These are phyloP conservation scores for Metarhizium anisopliae DNA, from an alignment of 2,329 filamentous ascomycete genomes.

Conservation along the genomic window DNA sequence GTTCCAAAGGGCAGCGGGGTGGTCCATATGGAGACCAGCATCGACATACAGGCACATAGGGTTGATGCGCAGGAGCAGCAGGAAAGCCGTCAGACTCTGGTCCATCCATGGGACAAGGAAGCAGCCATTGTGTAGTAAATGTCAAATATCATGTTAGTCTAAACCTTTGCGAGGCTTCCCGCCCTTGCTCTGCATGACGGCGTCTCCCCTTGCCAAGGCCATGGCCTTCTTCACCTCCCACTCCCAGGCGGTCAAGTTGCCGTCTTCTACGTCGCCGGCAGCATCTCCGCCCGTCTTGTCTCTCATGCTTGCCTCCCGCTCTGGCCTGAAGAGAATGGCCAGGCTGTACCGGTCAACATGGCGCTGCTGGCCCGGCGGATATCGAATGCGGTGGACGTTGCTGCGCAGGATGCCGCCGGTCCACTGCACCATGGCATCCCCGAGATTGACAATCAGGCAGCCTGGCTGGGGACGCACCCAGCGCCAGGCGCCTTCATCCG, in stretches of 20 bases:
- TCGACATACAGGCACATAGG: too few relatives aligned
- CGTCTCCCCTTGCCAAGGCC: neutral
- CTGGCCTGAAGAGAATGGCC: neutral
- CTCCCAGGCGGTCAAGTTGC: neutral
- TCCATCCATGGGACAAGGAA: too few relatives aligned
- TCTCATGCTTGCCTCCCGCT: neutral
- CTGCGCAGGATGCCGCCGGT: constrained; percentile 14
- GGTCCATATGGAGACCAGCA: too few relatives aligned
- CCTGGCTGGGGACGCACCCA: constrained; percentile 14
- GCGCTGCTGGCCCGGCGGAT: constrained; percentile 5
- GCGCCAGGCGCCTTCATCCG: constrained; percentile 8
- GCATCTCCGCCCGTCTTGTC: too few relatives aligned
- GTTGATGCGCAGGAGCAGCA: too few relatives aligned
- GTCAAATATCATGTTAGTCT: too few relatives aligned
- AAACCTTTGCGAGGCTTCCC: neutral
- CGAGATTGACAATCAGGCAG: constrained; percentile 15
- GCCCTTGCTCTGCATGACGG: constrained; percentile 7
- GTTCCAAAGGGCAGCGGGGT: too few relatives aligned
- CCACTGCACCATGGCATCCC: constrained; percentile 13
- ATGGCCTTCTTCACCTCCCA: neutral
- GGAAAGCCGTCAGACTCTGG: too few relatives aligned
- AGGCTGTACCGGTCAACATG: neutral
- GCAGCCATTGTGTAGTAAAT: too few relatives aligned
- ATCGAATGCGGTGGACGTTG: constrained; percentile 15
- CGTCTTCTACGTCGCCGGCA: neutral